phyloP scores from a whole-genome alignment of 192 early-diverging fungal genomes.

The Kappamyces sp. region DNA sequence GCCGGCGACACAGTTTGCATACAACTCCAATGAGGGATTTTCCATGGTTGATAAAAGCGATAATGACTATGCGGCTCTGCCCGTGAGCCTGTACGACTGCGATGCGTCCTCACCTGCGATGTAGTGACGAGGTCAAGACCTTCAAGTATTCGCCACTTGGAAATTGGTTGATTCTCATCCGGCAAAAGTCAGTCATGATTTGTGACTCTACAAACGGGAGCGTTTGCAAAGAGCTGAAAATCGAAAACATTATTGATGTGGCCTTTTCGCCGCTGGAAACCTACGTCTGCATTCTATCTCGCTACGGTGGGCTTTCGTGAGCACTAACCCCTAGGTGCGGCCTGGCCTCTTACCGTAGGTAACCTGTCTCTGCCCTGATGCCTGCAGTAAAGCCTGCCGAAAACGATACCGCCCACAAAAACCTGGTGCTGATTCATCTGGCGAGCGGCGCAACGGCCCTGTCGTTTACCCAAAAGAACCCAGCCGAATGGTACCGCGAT shows the following conservation, averaged over 20 bases:
- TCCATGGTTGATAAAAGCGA: too few relatives aligned
- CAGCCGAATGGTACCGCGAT: constrained; percentile 52
- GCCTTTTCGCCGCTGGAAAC: constrained; percentile 88
- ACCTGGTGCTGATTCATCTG: constrained; percentile 76
- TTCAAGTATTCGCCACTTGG: constrained; percentile 18
- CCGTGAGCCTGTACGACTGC: too few relatives aligned
- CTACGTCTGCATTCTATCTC: constrained; percentile 85
- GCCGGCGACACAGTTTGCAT: too few relatives aligned
- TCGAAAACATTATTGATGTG: constrained; percentile 66
- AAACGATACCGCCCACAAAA: constrained; percentile 63
- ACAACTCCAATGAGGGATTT: too few relatives aligned
- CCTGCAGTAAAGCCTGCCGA: constrained; percentile 56
- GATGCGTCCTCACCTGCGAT: constrained; percentile 46
- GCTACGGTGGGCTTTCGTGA: constrained; percentile 50
- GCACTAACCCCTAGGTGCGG: constrained; percentile 12
- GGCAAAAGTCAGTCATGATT: too few relatives aligned
- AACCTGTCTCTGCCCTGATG: constrained; percentile 8
- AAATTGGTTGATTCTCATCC: constrained; percentile 14
- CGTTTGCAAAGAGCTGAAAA: not conserved
- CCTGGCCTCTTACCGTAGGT: not conserved
- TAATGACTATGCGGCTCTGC: too few relatives aligned
- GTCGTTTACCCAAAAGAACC: constrained; percentile 76
- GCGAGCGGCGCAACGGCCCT: constrained; percentile 61
- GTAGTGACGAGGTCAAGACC: constrained; percentile 9
- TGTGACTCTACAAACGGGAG: too few relatives aligned